A percentile compares a stretch with the other conserved stretches of the same genome.
These are phyloP conservation scores for Mortierella sp. DNA, from an alignment of 371 early-diverging fungal genomes.

Conservation along the genomic window DNA sequence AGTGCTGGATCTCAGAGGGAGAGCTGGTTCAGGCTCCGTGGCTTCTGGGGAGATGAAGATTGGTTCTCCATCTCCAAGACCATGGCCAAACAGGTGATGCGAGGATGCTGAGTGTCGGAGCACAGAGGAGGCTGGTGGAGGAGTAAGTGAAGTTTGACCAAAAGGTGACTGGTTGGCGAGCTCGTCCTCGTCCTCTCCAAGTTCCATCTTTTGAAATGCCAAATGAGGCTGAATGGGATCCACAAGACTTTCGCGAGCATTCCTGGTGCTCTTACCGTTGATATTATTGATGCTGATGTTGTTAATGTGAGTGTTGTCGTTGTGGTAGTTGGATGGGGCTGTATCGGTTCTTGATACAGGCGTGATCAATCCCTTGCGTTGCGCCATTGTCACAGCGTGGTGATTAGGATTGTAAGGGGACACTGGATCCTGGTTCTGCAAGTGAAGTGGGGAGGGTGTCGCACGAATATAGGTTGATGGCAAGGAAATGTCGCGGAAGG, in stretches of 20 bases:
- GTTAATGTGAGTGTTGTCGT: conserved; percentile 1
- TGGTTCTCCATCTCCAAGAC: conserved; percentile 14
- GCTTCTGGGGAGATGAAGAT: conserved; percentile 12
- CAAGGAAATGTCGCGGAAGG: conserved; percentile 42
- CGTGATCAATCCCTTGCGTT: conserved; percentile 26
- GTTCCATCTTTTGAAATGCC: conserved; percentile 14
- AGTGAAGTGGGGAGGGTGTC: conserved; percentile 3
- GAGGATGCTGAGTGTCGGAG: conserved; percentile 35
- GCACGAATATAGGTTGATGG: conserved; percentile 29
- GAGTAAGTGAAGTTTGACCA: conserved; percentile 32
- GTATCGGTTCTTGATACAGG: conserved; percentile 35
- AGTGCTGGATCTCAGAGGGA: not conserved
- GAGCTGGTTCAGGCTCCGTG: not conserved
- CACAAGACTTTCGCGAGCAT: conserved; percentile 38
- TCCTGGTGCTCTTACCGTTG: conserved; percentile 3
- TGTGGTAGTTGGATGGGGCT: conserved; percentile 24
- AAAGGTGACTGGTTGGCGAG: conserved; percentile 10
- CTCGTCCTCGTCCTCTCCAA: conserved; percentile 10
- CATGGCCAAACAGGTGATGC: conserved; percentile 12
- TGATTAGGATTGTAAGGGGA: not conserved
- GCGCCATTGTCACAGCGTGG: conserved; percentile 2
- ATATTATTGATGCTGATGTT: not conserved
- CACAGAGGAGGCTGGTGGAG: conserved; percentile 42
- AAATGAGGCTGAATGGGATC: conserved; percentile 25
- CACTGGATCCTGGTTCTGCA: conserved; percentile 8